A percentile compares a stretch with the other conserved stretches of the same genome.
These are phyloP conservation scores for Cyclaneusma minus DNA, from an alignment of 2,329 filamentous ascomycete species.

Conservation along the genomic window DNA sequence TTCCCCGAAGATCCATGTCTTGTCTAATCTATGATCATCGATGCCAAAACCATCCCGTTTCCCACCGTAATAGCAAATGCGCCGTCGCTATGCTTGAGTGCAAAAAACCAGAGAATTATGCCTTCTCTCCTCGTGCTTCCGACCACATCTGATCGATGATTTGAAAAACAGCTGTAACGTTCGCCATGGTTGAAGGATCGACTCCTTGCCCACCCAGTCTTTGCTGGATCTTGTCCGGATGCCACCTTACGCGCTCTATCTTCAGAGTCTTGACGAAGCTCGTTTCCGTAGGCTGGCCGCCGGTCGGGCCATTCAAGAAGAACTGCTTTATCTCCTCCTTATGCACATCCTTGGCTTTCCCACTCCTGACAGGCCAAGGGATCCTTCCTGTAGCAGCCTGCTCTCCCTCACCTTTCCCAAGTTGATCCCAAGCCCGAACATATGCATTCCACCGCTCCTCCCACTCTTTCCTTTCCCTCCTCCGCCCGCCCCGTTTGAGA, in stretches of 20 bases:
- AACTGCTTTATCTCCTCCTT: constrained; percentile 44
- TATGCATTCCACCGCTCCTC: constrained; percentile 51
- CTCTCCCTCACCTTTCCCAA: constrained; percentile 23
- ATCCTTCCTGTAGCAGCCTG: constrained; percentile 27
- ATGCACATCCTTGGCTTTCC: constrained; percentile 36
- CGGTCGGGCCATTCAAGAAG: constrained; percentile 33
- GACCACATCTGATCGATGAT: constrained; percentile 71
- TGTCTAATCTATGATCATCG: too few relatives aligned
- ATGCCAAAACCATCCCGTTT: too few relatives aligned
- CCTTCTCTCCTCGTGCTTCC: too few relatives aligned
- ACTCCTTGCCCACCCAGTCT: constrained; percentile 57
- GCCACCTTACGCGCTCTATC: constrained; percentile 80
- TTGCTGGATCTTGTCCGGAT: constrained; percentile 96
- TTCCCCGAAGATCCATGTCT: too few relatives aligned
- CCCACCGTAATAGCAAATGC: too few relatives aligned
- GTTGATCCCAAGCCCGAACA: constrained; percentile 40
- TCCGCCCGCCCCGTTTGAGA: constrained; percentile 48
- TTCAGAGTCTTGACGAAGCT: constrained; percentile 45
- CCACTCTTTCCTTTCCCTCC: constrained; percentile 38
- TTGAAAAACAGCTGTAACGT: constrained; percentile 84
- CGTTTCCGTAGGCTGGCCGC: constrained; percentile 14
- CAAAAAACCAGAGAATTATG: too few relatives aligned
- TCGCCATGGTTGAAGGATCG: constrained; percentile 55
- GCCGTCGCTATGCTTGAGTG: too few relatives aligned
- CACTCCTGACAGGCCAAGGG: constrained; percentile 52